Base-by-base conservation (phyloP, 2,329 filamentous ascomycete species). In the Curvularia sp. region DNA sequence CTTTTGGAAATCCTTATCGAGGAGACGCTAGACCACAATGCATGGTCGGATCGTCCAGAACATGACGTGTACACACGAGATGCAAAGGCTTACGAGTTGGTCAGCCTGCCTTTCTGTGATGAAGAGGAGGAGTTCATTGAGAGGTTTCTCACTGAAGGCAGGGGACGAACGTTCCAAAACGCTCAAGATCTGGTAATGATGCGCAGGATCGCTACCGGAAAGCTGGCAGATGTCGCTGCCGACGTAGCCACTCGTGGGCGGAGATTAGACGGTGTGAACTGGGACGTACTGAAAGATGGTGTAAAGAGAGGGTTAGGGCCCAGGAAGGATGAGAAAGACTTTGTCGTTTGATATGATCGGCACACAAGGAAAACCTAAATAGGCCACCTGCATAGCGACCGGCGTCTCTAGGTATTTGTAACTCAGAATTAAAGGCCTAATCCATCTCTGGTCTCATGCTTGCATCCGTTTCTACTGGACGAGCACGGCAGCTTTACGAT, bases 111-210 rank as follows among this genome's bases (percentile, higher is more conserved):
- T 0, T 84, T 96, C n/a, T 86, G 86, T 56, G 74, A 80, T 1
- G 80, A 85, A 18, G 92, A 96, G 72, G 90, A 93, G 72, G 73
- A 72, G 4, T 94, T 90, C 89, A 87, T 96, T 61, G 86, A 89
- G 64, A 85, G 89, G 25, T 89, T 84, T 57, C 79, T 96, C 36
- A 81, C 86, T 0, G 79, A 81, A 4, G 89, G 89, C 10, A 86
- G 86, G 43, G 90, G 89, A 2, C 86, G 86, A 68, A 83, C 80
- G 41, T 78, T 89, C 7, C 86, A 84, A 62, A 86, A 85, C 23
- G 87, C 89, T 3, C 88, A 86, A 71, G 91, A 94, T 67, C 91
- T 89, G 0, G 80, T 93, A 1, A 82, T 92, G 65, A 89, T 93
- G 83, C 86, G 90, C 65, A 86, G 84, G 61, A 87, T 95, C 60